Conservation (phyloP, 345 rosid species). For the Erodium maritimum region DNA sequence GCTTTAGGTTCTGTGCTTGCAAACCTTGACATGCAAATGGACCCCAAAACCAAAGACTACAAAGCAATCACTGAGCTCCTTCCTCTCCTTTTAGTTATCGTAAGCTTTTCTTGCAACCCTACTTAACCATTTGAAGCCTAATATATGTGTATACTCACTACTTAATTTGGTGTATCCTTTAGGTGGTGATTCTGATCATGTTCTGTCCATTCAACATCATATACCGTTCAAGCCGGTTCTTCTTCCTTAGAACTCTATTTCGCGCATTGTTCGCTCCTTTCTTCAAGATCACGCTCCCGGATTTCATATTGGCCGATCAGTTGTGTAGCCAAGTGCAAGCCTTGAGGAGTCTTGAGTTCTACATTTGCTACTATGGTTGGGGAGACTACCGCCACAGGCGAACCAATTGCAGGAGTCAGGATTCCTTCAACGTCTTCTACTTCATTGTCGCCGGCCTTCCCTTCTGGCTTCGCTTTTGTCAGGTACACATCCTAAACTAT, state of each 20-base stretch:
- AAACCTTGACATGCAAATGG: constrained; percentile 83
- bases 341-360: neutral
- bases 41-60: constrained; percentile 44
- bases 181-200: constrained; percentile 31
- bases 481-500: too few species aligned
- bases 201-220: constrained; percentile 27
- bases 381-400: neutral
- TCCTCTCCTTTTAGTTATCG: constrained; percentile 49
- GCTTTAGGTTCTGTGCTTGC: constrained; percentile 42
- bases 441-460: neutral
- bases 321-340: neutral
- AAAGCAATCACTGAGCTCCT: constrained; percentile 53
- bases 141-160: neutral
- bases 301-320: neutral
- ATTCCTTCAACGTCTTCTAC: neutral
- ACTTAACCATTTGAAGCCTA: too few species aligned
- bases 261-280: neutral
- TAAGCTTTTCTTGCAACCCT: constrained; percentile 13
- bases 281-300: neutral
- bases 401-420: neutral
- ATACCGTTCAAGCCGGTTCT: neutral
- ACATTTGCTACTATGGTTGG: neutral
- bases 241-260: neutral
- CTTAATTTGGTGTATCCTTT: constrained; percentile 2
- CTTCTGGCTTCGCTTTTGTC: neutral